Percentiles rank a stretch among this genome's conserved stretches.
Conservation (phyloP, 345 rosid genomes). For the Eucalyptus cloeziana region DNA sequence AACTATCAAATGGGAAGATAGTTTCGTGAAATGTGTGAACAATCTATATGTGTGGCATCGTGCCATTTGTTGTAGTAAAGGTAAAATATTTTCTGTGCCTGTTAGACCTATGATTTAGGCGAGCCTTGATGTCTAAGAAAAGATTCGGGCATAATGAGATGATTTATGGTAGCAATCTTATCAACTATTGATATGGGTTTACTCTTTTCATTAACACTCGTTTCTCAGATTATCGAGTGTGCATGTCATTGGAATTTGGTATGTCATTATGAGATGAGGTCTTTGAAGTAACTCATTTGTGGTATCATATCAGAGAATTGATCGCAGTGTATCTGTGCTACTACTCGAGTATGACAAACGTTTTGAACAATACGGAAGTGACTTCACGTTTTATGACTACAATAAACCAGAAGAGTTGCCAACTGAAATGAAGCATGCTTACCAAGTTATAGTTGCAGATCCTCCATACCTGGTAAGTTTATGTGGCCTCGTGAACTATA, state of each 20-base stretch:
- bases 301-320: constrained; percentile 29
- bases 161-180: background rate
- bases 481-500: background rate
- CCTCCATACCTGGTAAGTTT: constrained; percentile 83
- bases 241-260: background rate
- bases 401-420: constrained; percentile 66
- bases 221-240: background rate
- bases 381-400: constrained; percentile 76
- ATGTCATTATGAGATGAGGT: background rate
- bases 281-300: background rate
- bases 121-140: background rate
- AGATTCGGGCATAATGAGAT: background rate
- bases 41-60: background rate
- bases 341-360: constrained; percentile 76
- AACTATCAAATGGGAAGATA: background rate
- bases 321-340: constrained; percentile 34
- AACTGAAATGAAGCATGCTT: constrained; percentile 42
- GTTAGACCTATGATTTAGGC: background rate
- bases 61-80: background rate
- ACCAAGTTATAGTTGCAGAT: constrained; percentile 68
- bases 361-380: constrained; percentile 60
- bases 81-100: background rate
- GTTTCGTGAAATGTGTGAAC: background rate
- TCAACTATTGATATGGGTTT: background rate
- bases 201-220: background rate